Evolutionary conservation across 768 basidiomycete genomes (phyloP), one percentile per base, ranked within the genome.

Genomic region (Dioszegia aurantiaca): DNA sequence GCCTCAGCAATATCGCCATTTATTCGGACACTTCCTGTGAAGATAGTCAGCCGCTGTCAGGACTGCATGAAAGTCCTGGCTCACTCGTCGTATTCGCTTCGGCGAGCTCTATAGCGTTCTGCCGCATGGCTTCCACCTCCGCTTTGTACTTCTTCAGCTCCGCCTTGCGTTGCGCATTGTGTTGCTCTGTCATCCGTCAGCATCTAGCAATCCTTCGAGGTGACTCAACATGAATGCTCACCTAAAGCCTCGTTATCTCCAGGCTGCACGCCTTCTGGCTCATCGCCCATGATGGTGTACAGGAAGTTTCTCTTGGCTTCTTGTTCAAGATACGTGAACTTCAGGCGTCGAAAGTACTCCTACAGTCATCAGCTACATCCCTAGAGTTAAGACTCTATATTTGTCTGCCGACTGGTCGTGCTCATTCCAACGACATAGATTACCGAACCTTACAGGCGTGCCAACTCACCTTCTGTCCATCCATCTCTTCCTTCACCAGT

Each of bases 271-370:
- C 85, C 83, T 2, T 87, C 87, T 0, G 89, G 87, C 58, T 92
- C 88, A 65, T 89, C 85, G 10, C 86, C 88, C 47, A 90, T 86
- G 65, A 93, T 90, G 0, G 85, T 85, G 73, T 87, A 87, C 65
- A 91, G 81, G 69, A 92, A 93, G 76, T 87, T 86, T 67, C 89
- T 85, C 71, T 93, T 94, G 2, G 91, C 88, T 64, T 90, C 88
- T 74, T 90, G 88, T 68, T 94, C 89, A 17, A 91, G 79, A 70
- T 90, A 91, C 62, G 88, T 87, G 69, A 89, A 90, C 76, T 93
- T 93, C 26, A 92, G 83, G 67, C 64, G 55, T 19, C 71, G 59
- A 45, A 76, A 72, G 60, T 72, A 70, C 4, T 74, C 73, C 70
- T 76, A 40, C 3, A 12, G 21, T 4, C 1, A 16, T 40, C 27